These are phyloP conservation scores for Neofusicoccum parvum DNA, from an alignment of 2,329 filamentous ascomycete species.

Conservation along the genomic window DNA sequence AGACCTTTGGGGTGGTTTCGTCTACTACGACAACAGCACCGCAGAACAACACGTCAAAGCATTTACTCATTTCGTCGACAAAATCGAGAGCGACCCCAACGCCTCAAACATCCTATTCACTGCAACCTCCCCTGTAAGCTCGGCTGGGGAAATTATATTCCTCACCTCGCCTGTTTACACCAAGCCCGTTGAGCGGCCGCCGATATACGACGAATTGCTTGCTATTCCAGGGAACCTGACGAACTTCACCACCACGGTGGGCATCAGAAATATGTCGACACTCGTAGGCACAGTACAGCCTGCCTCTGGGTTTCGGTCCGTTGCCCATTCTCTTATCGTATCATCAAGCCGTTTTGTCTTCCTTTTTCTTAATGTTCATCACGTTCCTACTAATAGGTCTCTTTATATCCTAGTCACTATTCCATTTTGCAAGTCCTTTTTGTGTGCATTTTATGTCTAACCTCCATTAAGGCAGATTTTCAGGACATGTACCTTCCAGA, in stretches of 20 bases:
- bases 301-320: not conserved
- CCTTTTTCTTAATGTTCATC: not conserved
- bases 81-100: slow-evolving; percentile 27
- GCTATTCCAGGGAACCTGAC: slow-evolving; percentile 30
- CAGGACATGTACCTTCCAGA: slow-evolving; percentile 32
- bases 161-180: slow-evolving; percentile 30
- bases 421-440: not conserved
- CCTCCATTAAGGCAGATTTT: slow-evolving; percentile 24
- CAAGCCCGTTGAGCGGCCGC: slow-evolving; percentile 24
- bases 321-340: not conserved
- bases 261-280: slow-evolving; percentile 30
- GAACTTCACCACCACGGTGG: slow-evolving; percentile 28
- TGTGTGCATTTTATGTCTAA: not conserved
- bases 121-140: slow-evolving; percentile 25
- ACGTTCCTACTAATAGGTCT: too few species aligned
- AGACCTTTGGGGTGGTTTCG: slow-evolving; percentile 40
- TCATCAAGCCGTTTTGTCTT: too few species aligned
- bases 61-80: slow-evolving; percentile 26
- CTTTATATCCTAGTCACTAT: too few species aligned
- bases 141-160: slow-evolving; percentile 18
- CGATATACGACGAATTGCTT: slow-evolving; percentile 29
- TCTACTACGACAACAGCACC: slow-evolving; percentile 30
- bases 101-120: slow-evolving; percentile 28
- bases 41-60: slow-evolving; percentile 26
- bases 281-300: slow-evolving; percentile 26